Conservation (phyloP, 2,329 filamentous ascomycete species). For the Pseudogymnoascus pannorum region DNA sequence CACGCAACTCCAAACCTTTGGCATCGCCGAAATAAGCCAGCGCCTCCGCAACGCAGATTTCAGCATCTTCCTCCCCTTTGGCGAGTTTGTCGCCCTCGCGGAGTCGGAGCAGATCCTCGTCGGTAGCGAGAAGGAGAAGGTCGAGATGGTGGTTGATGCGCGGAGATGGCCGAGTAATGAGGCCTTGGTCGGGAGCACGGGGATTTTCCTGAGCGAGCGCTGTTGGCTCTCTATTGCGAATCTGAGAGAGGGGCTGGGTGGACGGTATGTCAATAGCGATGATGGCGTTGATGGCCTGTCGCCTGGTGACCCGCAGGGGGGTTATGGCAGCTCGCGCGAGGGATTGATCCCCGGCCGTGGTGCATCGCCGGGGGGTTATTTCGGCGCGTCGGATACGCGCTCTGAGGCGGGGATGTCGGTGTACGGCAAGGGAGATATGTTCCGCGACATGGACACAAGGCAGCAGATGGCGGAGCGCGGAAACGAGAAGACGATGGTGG, state of each 20-base stretch:
- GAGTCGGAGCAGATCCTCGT: slow-evolving; percentile 80
- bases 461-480: slow-evolving; percentile 93
- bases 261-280: slow-evolving; percentile 48
- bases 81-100: slow-evolving; percentile 84
- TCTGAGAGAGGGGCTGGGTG: slow-evolving; percentile 54
- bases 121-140: slow-evolving; percentile 86
- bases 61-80: slow-evolving; percentile 90
- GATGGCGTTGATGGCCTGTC: slow-evolving; percentile 55
- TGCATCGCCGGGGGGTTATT: slow-evolving; percentile 63
- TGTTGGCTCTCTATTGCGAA: slow-evolving; percentile 90
- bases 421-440: slow-evolving; percentile 91
- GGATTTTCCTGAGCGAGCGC: slow-evolving; percentile 89
- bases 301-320: slow-evolving; percentile 41
- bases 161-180: slow-evolving; percentile 91
- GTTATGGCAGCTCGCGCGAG: slow-evolving; percentile 57
- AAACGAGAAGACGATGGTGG: slow-evolving; percentile 81
- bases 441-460: slow-evolving; percentile 88
- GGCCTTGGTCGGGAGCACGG: slow-evolving; percentile 81
- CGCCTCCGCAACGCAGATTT: slow-evolving; percentile 89
- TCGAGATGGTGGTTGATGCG: slow-evolving; percentile 83
- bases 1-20: slow-evolving; percentile 88
- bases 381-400: slow-evolving; percentile 62
- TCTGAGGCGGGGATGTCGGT: slow-evolving; percentile 92
- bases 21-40: slow-evolving; percentile 95
- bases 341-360: slow-evolving; percentile 47